Evolutionary conservation across 192 early-diverging fungal genomes (phyloP).

Genomic region (Chytriomyces confervae): DNA sequence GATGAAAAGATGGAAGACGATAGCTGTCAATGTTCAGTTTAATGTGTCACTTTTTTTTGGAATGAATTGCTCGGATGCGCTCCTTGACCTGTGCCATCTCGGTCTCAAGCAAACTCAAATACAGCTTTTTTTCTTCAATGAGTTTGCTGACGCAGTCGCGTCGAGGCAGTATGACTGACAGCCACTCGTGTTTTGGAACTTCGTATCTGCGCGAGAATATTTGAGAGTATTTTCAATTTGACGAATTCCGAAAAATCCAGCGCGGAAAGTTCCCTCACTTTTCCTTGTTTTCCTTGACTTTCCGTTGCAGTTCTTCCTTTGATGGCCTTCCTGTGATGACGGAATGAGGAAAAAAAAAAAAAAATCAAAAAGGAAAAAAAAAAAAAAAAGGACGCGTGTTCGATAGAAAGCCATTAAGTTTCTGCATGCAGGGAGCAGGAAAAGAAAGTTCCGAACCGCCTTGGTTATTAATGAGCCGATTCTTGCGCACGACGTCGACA

Average conservation of each 20-base stretch:
- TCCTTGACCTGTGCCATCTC: slow-evolving; percentile 22
- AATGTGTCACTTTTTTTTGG: not conserved
- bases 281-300: slow-evolving; percentile 74
- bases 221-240: not conserved
- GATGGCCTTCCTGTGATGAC: slow-evolving; percentile 61
- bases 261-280: slow-evolving; percentile 51
- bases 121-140: slow-evolving; percentile 18
- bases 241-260: not conserved
- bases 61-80: slow-evolving; percentile 6
- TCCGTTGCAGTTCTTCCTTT: slow-evolving; percentile 73
- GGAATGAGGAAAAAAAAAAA: not conserved
- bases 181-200: slow-evolving; percentile 72
- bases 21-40: no score
- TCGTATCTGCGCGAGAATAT: slow-evolving; percentile 62
- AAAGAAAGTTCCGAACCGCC: slow-evolving; percentile 52
- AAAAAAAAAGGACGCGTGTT: not conserved
- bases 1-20: no score
- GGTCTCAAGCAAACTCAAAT: slow-evolving; percentile 3
- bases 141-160: slow-evolving; percentile 46
- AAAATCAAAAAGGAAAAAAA: not conserved
- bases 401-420: not conserved
- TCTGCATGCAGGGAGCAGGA: not conserved
- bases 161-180: slow-evolving; percentile 70
- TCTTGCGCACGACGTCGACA: slow-evolving; percentile 85
- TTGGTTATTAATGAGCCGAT: slow-evolving; percentile 93